Evolutionary conservation across 371 early-diverging fungal species (phyloP).

Genomic region (Mortierella sp.): DNA sequence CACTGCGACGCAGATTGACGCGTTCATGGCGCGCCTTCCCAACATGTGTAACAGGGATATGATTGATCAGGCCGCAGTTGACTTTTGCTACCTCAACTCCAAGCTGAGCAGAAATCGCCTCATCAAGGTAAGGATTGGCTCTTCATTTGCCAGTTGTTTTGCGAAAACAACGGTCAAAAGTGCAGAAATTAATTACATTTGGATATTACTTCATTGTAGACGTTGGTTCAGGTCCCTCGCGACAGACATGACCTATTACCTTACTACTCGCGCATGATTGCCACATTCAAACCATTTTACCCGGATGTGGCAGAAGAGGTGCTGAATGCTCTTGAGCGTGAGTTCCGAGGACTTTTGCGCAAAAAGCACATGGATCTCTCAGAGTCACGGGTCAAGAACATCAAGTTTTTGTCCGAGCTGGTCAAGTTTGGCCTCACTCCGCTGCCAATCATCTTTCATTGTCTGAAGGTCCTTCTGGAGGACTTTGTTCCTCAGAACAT

Average conservation of each 20-base stretch:
- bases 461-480: conserved; percentile 86
- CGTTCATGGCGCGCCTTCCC: conserved; percentile 83
- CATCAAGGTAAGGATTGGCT: conserved; percentile 63
- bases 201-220: conserved; percentile 36
- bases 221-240: conserved; percentile 84
- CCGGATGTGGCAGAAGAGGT: conserved; percentile 86
- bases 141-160: background rate
- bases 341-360: conserved; percentile 79
- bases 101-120: conserved; percentile 85
- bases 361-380: conserved; percentile 78
- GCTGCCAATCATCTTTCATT: conserved; percentile 83
- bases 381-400: conserved; percentile 86
- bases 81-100: conserved; percentile 92
- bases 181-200: background rate
- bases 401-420: conserved; percentile 90
- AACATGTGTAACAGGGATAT: conserved; percentile 84
- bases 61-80: conserved; percentile 92
- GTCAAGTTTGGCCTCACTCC: conserved; percentile 93
- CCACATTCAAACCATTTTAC: conserved; percentile 87
- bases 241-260: conserved; percentile 90
- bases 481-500: conserved; percentile 86
- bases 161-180: background rate
- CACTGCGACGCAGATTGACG: conserved; percentile 71
- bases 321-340: conserved; percentile 78
- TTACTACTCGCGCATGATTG: conserved; percentile 91